Conservation (phyloP, 305 asterid genomes). For the Fraxinus velutina region DNA sequence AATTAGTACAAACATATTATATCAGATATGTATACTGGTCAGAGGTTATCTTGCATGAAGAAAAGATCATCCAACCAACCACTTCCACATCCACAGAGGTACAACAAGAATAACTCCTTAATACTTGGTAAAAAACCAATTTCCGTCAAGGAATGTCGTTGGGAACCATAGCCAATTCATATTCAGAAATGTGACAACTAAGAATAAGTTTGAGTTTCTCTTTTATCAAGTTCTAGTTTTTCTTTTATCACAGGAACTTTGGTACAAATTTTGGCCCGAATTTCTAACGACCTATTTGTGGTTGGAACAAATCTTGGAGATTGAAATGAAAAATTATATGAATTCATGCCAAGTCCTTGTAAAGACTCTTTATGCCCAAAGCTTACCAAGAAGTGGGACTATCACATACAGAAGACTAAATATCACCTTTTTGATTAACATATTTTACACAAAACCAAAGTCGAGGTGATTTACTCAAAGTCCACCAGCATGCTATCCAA, state of each 20-base stretch:
- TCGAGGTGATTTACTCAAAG: slow-evolving; percentile 11
- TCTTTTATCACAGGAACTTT: background rate
- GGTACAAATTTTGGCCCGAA: background rate
- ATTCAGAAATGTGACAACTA: background rate
- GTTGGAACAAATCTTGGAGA: background rate
- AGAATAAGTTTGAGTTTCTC: background rate
- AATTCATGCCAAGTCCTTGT: background rate
- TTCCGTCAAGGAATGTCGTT: background rate
- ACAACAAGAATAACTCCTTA: background rate
- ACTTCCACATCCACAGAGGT: slow-evolving; percentile 1
- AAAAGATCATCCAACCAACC: background rate
- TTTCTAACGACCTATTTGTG: slow-evolving; percentile 2
- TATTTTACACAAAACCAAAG: slow-evolving; percentile 3
- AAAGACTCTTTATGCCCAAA: background rate
- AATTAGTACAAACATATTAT: slow-evolving; percentile 8
- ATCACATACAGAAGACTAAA: slow-evolving; percentile 3
- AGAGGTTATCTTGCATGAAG: slow-evolving; percentile 18
- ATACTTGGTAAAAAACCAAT: background rate
- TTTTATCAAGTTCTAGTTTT: background rate
- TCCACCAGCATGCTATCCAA: slow-evolving; percentile 7
- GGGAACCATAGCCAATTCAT: background rate
- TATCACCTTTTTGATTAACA: background rate
- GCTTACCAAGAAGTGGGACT: slow-evolving; percentile 15
- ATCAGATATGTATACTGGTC: background rate
- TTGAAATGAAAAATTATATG: background rate